phyloP scores from a whole-genome alignment of 2,329 filamentous ascomycete genomes.

The Botrytis fragariae region DNA sequence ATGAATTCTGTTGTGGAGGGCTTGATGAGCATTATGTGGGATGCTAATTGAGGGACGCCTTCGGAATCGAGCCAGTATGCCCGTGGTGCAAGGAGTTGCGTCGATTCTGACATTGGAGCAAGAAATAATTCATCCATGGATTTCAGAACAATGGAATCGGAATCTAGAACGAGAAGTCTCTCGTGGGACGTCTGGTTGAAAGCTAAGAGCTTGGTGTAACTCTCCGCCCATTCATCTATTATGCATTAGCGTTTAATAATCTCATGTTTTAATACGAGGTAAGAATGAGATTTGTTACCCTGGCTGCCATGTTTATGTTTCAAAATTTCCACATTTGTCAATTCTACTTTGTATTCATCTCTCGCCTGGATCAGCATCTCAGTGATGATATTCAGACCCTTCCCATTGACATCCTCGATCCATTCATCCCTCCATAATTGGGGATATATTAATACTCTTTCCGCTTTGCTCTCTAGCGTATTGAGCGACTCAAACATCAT shows the following conservation, averaged over 20 bases:
- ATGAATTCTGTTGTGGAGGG: slow-evolving; percentile 52
- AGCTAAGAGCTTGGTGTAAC: slow-evolving; percentile 65
- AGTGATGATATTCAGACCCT: slow-evolving; percentile 40
- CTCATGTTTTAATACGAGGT: background rate
- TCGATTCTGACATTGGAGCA: slow-evolving; percentile 50
- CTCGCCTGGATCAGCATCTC: slow-evolving; percentile 40
- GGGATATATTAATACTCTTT: slow-evolving; percentile 49
- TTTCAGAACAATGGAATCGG: slow-evolving; percentile 37
- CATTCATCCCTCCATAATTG: slow-evolving; percentile 24
- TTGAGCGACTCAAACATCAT: slow-evolving; percentile 50
- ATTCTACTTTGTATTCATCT: slow-evolving; percentile 46
- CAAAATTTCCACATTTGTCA: slow-evolving; percentile 45
- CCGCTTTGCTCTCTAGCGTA: slow-evolving; percentile 44
- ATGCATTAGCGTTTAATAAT: background rate
- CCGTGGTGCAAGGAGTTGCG: slow-evolving; percentile 49
- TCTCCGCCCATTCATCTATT: slow-evolving; percentile 37
- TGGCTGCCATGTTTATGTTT: slow-evolving; percentile 39
- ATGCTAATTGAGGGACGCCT: slow-evolving; percentile 47
- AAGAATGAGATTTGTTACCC: slow-evolving; percentile 36
- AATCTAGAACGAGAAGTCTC: slow-evolving; percentile 30
- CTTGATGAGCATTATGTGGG: slow-evolving; percentile 56
- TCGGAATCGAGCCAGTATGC: slow-evolving; percentile 56
- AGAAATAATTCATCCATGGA: slow-evolving; percentile 61
- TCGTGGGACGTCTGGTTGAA: slow-evolving; percentile 64
- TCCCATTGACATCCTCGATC: slow-evolving; percentile 39